These are phyloP conservation scores for Austroboletus niveus DNA, from an alignment of 1,284 basidiomycete species.

Conservation along the genomic window DNA sequence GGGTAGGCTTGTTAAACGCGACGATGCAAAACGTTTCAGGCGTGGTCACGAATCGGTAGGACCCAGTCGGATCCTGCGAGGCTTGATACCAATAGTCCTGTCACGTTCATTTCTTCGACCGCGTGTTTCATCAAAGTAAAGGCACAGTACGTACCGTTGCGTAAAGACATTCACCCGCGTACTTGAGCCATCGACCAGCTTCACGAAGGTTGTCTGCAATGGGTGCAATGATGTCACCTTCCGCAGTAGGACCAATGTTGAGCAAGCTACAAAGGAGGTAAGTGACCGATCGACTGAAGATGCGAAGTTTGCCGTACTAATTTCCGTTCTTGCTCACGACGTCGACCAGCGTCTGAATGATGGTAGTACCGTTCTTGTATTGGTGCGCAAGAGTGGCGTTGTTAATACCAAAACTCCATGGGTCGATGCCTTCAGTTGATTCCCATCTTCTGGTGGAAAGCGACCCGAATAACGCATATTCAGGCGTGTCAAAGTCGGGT, in stretches of 20 bases:
- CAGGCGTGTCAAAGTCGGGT: slow-evolving; percentile 54
- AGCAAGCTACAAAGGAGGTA: slow-evolving; percentile 45
- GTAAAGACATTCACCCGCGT: slow-evolving; percentile 51
- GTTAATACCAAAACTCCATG: slow-evolving; percentile 47
- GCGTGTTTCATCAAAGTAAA: not conserved
- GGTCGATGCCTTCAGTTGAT: slow-evolving; percentile 53
- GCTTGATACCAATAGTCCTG: slow-evolving; percentile 44
- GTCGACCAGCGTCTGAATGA: slow-evolving; percentile 52
- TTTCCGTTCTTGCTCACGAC: slow-evolving; percentile 58
- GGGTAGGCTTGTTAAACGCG: slow-evolving; percentile 38
- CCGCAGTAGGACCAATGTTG: slow-evolving; percentile 53
- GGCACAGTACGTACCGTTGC: slow-evolving; percentile 39
- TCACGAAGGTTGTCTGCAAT: slow-evolving; percentile 48
- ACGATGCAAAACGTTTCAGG: slow-evolving; percentile 51
- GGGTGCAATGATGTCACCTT: slow-evolving; percentile 48
- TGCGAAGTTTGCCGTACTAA: slow-evolving; percentile 39
- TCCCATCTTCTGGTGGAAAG: slow-evolving; percentile 56
- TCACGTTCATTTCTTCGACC: not conserved
- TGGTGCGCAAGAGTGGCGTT: slow-evolving; percentile 40
- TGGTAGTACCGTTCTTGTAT: slow-evolving; percentile 49
- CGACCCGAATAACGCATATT: slow-evolving; percentile 48
- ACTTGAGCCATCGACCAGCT: slow-evolving; percentile 50
- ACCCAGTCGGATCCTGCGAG: slow-evolving; percentile 38
- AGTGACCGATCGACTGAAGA: not conserved
- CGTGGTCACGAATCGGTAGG: slow-evolving; percentile 51